phyloP scores from a whole-genome alignment of 345 rosid species.

The Populus deltoides region DNA sequence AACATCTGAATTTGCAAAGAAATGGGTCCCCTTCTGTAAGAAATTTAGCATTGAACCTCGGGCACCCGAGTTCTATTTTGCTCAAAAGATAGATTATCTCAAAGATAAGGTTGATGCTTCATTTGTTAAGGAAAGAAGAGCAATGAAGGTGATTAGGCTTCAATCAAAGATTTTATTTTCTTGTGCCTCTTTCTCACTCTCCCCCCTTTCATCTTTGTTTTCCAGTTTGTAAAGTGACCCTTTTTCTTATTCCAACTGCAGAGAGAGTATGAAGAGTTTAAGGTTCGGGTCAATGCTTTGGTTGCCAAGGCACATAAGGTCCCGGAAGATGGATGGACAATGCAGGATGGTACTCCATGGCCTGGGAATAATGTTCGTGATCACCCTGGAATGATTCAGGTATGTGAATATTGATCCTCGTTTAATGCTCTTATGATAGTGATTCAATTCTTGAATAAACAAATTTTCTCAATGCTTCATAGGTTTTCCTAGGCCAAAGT shows the following conservation, averaged over 20 bases:
- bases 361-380: not conserved
- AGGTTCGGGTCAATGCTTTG: not conserved
- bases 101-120: not conserved
- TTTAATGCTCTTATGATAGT: not conserved
- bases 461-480: not conserved
- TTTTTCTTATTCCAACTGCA: not conserved
- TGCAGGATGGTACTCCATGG: not conserved
- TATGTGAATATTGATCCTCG: not conserved
- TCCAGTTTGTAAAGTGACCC: not conserved
- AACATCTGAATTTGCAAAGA: not conserved
- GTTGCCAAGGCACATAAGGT: not conserved
- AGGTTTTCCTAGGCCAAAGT: not conserved
- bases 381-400: not conserved
- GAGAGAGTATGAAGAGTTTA: not conserved
- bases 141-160: not conserved
- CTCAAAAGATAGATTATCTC: not conserved
- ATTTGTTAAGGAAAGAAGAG: not conserved
- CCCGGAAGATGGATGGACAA: not conserved
- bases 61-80: not conserved
- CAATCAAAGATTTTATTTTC: too few relatives aligned
- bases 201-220: not conserved
- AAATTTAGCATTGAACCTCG: not conserved
- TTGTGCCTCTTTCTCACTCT: not conserved
- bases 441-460: not conserved
- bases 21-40: not conserved